These are phyloP conservation scores for Geotrichum carabidarum DNA, from an alignment of 1,139 yeast species.

Conservation along the genomic window DNA sequence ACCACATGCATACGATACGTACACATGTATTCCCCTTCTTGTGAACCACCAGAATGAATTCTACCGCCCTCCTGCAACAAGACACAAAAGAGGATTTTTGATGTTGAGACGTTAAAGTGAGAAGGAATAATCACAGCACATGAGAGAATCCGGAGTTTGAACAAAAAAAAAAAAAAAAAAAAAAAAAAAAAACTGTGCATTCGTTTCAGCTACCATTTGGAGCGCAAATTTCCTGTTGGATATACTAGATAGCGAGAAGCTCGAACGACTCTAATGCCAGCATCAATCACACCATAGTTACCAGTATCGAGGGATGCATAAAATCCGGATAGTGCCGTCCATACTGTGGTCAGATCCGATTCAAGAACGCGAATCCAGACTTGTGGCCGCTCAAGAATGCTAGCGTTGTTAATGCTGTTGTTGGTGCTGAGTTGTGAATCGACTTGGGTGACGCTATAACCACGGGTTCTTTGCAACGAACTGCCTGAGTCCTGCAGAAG, in stretches of 20 bases:
- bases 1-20: too few species aligned
- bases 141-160: too few species aligned
- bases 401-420: background rate
- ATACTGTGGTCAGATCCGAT: constrained; percentile 26
- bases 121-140: too few species aligned
- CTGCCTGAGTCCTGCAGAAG: too few species aligned
- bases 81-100: too few species aligned
- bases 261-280: constrained; percentile 28
- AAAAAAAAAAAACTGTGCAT: background rate
- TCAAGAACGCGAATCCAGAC: constrained; percentile 31
- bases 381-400: constrained; percentile 20
- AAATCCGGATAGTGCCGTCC: constrained; percentile 30
- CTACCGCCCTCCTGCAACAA: too few species aligned
- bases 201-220: constrained; percentile 20
- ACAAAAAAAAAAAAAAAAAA: background rate
- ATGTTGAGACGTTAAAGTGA: too few species aligned
- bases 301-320: constrained; percentile 16
- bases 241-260: constrained; percentile 29
- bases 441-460: background rate
- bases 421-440: background rate
- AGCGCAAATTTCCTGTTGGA: constrained; percentile 25
- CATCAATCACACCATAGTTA: constrained; percentile 20
- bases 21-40: too few species aligned
- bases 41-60: too few species aligned
- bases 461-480: background rate